phyloP scores from a whole-genome alignment of 495 filamentous ascomycete species.

The Penicillium silybi region DNA sequence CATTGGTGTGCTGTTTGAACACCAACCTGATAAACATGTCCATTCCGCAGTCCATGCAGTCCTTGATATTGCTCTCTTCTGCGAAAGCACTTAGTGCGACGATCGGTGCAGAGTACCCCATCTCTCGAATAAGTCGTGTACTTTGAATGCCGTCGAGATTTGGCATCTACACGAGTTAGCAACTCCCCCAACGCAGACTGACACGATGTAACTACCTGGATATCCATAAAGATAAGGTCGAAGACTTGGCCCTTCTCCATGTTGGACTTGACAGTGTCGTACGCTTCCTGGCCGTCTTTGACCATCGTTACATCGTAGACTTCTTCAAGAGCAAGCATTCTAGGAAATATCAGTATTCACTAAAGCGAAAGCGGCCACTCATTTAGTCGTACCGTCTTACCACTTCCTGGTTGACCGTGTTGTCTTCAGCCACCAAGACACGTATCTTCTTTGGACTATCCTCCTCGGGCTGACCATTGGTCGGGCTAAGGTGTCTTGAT shows the following conservation, averaged over 20 bases:
- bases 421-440: constrained; percentile 92
- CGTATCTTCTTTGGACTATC: constrained; percentile 55
- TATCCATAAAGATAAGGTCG: constrained; percentile 91
- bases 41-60: constrained; percentile 75
- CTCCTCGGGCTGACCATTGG: constrained; percentile 40
- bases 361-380: neutral
- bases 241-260: constrained; percentile 71
- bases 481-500: constrained; percentile 34
- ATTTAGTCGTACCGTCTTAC: constrained; percentile 50
- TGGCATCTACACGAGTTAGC: constrained; percentile 62
- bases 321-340: constrained; percentile 65
- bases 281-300: constrained; percentile 85
- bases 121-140: constrained; percentile 78
- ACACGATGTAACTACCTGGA: constrained; percentile 35
- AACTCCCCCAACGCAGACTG: constrained; percentile 4
- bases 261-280: constrained; percentile 74
- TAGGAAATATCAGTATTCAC: constrained; percentile 4
- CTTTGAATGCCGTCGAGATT: constrained; percentile 86
- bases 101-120: constrained; percentile 86
- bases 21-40: constrained; percentile 57
- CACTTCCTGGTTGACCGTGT: constrained; percentile 91
- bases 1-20: neutral
- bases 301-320: constrained; percentile 75
- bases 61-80: constrained; percentile 83
- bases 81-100: constrained; percentile 88